phyloP scores from a whole-genome alignment of 2,329 filamentous ascomycete genomes.

The Rhynchosporium agropyri region DNA sequence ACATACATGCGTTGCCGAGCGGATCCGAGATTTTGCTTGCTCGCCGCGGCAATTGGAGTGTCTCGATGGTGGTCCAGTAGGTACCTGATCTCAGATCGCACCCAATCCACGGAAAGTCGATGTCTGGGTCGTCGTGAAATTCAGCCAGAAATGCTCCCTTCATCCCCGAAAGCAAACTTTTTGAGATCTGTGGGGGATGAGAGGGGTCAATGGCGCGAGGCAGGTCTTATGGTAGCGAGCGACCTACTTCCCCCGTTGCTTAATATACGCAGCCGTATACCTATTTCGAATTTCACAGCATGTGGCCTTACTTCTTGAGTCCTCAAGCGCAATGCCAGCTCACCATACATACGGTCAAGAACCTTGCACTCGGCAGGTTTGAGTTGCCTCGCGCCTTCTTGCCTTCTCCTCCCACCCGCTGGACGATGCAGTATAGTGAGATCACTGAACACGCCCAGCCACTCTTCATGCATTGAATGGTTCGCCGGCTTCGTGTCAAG shows the following conservation, averaged over 20 bases:
- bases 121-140: neutral
- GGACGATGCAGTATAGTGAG: slow-evolving; percentile 27
- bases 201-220: neutral
- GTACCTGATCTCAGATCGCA: slow-evolving; percentile 19
- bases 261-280: slow-evolving; percentile 42
- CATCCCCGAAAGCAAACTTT: no score
- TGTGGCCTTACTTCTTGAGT: slow-evolving; percentile 54
- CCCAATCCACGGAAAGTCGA: neutral
- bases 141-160: no score
- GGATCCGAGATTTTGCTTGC: slow-evolving; percentile 9
- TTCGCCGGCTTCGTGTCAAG: slow-evolving; percentile 46
- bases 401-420: slow-evolving; percentile 25
- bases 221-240: slow-evolving; percentile 23
- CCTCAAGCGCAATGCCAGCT: slow-evolving; percentile 71
- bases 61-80: slow-evolving; percentile 8
- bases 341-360: slow-evolving; percentile 70
- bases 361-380: slow-evolving; percentile 41
- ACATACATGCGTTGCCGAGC: slow-evolving; percentile 12
- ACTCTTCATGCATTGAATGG: slow-evolving; percentile 42
- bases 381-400: slow-evolving; percentile 37
- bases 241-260: slow-evolving; percentile 33
- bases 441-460: slow-evolving; percentile 39
- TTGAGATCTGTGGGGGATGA: neutral
- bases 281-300: slow-evolving; percentile 48
- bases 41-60: slow-evolving; percentile 7